Evolutionary conservation across 179 eudicot genomes (phyloP).

Genomic region (Beta macrorhiza): DNA sequence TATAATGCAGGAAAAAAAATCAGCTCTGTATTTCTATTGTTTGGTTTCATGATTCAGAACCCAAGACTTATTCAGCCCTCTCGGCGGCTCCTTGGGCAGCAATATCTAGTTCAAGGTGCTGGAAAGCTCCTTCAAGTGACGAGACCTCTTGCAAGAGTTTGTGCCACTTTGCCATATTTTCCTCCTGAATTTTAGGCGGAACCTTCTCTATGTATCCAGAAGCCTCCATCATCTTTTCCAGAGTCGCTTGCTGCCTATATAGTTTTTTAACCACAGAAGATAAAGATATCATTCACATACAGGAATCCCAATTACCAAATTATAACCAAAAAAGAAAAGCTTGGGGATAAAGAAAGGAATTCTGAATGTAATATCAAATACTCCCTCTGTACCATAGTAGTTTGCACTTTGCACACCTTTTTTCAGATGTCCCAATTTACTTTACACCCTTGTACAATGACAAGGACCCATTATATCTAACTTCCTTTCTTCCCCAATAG

Average conservation of each 20-base stretch:
- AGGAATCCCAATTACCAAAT: background rate
- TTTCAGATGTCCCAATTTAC: too few relatives aligned
- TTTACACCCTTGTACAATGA: too few relatives aligned
- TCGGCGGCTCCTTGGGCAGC: conserved; percentile 21
- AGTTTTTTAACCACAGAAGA: background rate
- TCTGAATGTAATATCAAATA: too few relatives aligned
- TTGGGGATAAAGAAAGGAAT: too few relatives aligned
- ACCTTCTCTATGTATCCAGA: conserved; percentile 79
- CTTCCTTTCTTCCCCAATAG: too few relatives aligned
- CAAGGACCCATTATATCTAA: too few relatives aligned
- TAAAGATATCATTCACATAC: background rate
- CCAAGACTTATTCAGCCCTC: background rate
- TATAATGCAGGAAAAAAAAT: background rate
- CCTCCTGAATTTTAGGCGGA: conserved; percentile 59
- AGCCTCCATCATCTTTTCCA: conserved; percentile 59
- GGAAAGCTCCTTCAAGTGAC: conserved; percentile 45
- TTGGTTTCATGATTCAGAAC: background rate
- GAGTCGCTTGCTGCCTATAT: conserved; percentile 54
- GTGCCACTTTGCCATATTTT: conserved; percentile 52
- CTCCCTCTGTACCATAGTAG: too few relatives aligned
- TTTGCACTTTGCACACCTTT: too few relatives aligned
- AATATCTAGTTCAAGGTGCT: conserved; percentile 44
- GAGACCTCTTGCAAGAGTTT: conserved; percentile 53
- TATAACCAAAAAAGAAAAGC: too few relatives aligned
- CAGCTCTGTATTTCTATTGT: background rate